phyloP scores from a whole-genome alignment of 208 protist species.

The Trypanosoma cruzi region DNA sequence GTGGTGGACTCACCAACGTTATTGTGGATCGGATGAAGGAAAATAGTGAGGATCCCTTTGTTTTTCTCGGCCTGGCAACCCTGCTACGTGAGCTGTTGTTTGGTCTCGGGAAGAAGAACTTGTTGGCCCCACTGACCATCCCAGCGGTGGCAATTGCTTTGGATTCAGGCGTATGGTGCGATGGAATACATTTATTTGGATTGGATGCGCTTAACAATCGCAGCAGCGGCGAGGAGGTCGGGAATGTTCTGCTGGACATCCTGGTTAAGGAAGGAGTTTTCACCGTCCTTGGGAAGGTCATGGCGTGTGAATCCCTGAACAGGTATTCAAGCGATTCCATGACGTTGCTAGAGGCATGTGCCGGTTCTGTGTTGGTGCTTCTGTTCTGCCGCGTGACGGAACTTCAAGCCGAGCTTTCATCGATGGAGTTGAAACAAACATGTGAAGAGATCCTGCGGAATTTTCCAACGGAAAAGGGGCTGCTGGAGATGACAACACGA shows the following conservation, averaged over 20 bases:
- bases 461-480: slow-evolving; percentile 6
- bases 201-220: not conserved
- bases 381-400: slow-evolving; percentile 29
- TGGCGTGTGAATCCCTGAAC: not conserved
- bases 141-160: not conserved
- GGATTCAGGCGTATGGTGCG: not conserved
- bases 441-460: slow-evolving; percentile 22
- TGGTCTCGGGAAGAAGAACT: not conserved
- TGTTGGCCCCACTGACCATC: not conserved
- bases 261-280: slow-evolving; percentile 8
- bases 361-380: slow-evolving; percentile 42
- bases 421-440: slow-evolving; percentile 2
- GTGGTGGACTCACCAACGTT: slow-evolving; percentile 44
- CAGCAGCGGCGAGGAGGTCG: not conserved
- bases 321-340: slow-evolving; percentile 39
- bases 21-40: slow-evolving; percentile 43
- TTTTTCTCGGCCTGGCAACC: slow-evolving; percentile 28
- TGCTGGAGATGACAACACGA: not conserved
- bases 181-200: too few relatives aligned
- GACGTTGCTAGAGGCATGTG: slow-evolving; percentile 37
- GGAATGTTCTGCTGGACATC: not conserved
- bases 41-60: slow-evolving; percentile 33
- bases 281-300: slow-evolving; percentile 4
- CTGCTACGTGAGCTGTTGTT: slow-evolving; percentile 33
- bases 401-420: not conserved